Evolutionary conservation across 108 stramenopile genomes (phyloP).

Genomic region (Skeletonema grethae): DNA sequence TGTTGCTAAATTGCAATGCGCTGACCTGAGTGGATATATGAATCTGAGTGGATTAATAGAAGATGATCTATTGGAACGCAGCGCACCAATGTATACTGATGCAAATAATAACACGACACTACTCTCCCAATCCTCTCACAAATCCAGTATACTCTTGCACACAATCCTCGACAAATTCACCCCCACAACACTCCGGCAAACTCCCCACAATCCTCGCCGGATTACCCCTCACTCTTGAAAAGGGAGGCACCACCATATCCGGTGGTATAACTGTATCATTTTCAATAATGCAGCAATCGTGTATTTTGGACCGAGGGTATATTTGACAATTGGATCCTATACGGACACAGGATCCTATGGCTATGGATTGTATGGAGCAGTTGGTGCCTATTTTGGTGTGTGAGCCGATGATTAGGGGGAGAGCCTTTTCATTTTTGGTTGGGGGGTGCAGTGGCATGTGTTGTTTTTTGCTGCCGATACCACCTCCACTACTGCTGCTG

Average conservation of each 20-base stretch:
- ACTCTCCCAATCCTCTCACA: conserved; percentile 21
- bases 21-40: not conserved
- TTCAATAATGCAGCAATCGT: conserved; percentile 50
- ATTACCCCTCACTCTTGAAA: conserved; percentile 52
- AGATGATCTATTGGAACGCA: not conserved
- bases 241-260: conserved; percentile 53
- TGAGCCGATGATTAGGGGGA: conserved; percentile 40
- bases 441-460: not conserved
- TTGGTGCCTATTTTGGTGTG: conserved; percentile 45
- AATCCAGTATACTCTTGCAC: conserved; percentile 37
- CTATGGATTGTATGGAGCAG: conserved; percentile 17
- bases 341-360: conserved; percentile 48
- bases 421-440: conserved; percentile 22
- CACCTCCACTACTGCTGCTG: not conserved
- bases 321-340: conserved; percentile 40
- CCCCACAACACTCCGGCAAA: conserved; percentile 48
- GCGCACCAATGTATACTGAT: not conserved
- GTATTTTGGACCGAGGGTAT: conserved; percentile 35
- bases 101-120: not conserved
- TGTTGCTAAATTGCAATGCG: not conserved
- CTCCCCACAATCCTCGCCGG: conserved; percentile 52
- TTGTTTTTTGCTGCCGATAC: not conserved
- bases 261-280: conserved; percentile 32
- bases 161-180: conserved; percentile 41
- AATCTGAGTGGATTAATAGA: no score